Conservation (phyloP, 768 basidiomycete species). For the Tylopilus felleus region DNA sequence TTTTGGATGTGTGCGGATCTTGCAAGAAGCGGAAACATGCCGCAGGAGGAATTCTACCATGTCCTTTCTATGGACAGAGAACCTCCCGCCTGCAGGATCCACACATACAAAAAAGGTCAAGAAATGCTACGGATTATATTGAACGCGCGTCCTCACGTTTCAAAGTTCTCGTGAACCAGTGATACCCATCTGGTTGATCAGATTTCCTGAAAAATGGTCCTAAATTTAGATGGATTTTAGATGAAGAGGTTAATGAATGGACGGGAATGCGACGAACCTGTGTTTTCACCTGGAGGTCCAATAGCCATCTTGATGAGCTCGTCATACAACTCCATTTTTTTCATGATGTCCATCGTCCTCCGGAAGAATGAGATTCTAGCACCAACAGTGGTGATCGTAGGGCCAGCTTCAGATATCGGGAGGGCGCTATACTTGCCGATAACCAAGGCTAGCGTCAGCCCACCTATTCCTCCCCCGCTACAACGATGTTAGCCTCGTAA, state of each 20-base stretch:
- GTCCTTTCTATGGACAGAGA: not conserved
- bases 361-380: slow-evolving; percentile 46
- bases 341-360: slow-evolving; percentile 42
- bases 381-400: slow-evolving; percentile 39
- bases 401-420: slow-evolving; percentile 39
- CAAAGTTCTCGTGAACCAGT: slow-evolving; percentile 20
- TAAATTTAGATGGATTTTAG: slow-evolving; percentile 3
- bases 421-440: slow-evolving; percentile 25
- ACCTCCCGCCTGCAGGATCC: not conserved
- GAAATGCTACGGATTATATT: too few relatives aligned
- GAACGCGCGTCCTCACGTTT: slow-evolving; percentile 21
- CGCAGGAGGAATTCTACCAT: not conserved
- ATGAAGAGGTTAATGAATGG: not conserved
- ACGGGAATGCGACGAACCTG: slow-evolving; percentile 8
- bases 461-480: slow-evolving; percentile 40
- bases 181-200: slow-evolving; percentile 28
- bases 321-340: slow-evolving; percentile 37
- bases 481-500: not conserved
- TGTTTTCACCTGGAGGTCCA: slow-evolving; percentile 16
- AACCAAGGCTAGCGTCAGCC: slow-evolving; percentile 17
- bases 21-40: slow-evolving; percentile 15
- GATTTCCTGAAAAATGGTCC: slow-evolving; percentile 30
- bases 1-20: slow-evolving; percentile 35
- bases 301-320: slow-evolving; percentile 23
- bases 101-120: too few relatives aligned